phyloP scores from a whole-genome alignment of 2,329 filamentous ascomycete species.

The Phyllosticta paracitricarpa region DNA sequence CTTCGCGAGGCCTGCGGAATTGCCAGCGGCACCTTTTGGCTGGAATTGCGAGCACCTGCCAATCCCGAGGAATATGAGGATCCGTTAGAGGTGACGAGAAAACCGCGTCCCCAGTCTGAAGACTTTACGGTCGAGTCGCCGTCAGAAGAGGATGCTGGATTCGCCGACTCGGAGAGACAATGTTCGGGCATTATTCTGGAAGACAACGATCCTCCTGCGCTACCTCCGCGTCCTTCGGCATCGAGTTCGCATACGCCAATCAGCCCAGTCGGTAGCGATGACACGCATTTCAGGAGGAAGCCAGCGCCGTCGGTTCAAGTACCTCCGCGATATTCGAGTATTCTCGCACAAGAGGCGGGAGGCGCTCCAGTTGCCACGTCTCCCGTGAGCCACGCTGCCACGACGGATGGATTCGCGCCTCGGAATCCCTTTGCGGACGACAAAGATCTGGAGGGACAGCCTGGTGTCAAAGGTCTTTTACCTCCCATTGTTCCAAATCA shows the following conservation, averaged over 20 bases:
- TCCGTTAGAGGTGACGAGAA: conserved; percentile 27
- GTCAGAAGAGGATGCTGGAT: conserved; percentile 15
- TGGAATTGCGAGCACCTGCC: conserved; percentile 31
- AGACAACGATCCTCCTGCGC: conserved; percentile 33
- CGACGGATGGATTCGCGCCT: conserved; percentile 28
- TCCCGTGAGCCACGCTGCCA: conserved; percentile 29
- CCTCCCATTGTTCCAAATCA: conserved; percentile 31
- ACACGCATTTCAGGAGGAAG: conserved; percentile 27
- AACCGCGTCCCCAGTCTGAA: conserved; percentile 11
- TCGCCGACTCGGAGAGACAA: conserved; percentile 25
- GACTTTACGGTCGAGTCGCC: conserved; percentile 9
- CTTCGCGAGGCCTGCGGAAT: conserved; percentile 34
- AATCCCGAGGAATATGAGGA: conserved; percentile 39
- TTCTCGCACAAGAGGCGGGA: conserved; percentile 28
- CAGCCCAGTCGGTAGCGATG: conserved; percentile 7
- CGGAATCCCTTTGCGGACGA: conserved; percentile 14
- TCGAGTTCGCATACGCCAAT: conserved; percentile 1
- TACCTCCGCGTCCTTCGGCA: conserved; percentile 27
- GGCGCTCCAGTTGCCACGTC: conserved; percentile 21
- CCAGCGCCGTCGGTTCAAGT: conserved; percentile 31
- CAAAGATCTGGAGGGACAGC: conserved; percentile 19
- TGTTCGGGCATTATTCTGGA: conserved; percentile 33
- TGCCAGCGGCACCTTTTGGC: conserved; percentile 25
- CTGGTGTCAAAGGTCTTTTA: conserved; percentile 22
- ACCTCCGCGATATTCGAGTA: conserved; percentile 35